phyloP scores from a whole-genome alignment of 1,284 basidiomycete genomes.

The Irpex lacteus region DNA sequence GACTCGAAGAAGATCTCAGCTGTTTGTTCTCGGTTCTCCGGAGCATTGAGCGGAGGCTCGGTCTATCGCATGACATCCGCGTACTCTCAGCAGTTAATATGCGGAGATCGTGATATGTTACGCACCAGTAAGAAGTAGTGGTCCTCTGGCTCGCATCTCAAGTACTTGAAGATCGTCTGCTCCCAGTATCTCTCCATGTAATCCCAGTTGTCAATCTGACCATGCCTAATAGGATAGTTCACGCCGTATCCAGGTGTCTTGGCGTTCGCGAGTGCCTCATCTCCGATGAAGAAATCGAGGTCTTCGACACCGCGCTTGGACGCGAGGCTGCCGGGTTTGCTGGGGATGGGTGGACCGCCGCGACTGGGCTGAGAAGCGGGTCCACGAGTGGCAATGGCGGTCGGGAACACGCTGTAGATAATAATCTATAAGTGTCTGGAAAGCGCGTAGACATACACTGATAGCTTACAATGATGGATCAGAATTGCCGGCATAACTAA shows the following conservation, averaged over 20 bases:
- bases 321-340: slow-evolving; percentile 90
- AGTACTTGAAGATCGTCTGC: slow-evolving; percentile 99
- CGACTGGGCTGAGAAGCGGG: slow-evolving; percentile 61
- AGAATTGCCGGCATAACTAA: slow-evolving; percentile 96
- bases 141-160: slow-evolving; percentile 98
- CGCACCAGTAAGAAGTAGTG: slow-evolving; percentile 96
- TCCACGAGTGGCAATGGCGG: slow-evolving; percentile 89
- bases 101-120: slow-evolving; percentile 15
- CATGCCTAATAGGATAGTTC: slow-evolving; percentile 97
- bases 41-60: slow-evolving; percentile 96
- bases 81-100: too few species aligned
- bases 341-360: slow-evolving; percentile 68
- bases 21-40: slow-evolving; percentile 98
- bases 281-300: slow-evolving; percentile 99
- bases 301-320: slow-evolving; percentile 98
- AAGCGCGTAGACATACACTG: slow-evolving; percentile 3
- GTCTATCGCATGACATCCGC: slow-evolving; percentile 53
- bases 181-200: slow-evolving; percentile 99
- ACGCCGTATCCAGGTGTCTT: slow-evolving; percentile 91
- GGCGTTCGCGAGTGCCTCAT: slow-evolving; percentile 94
- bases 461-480: slow-evolving; percentile 90
- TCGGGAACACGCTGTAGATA: slow-evolving; percentile 79
- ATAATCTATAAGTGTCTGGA: not conserved
- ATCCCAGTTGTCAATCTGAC: slow-evolving; percentile 99
- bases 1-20: slow-evolving; percentile 99